Percentiles rank a stretch among this genome's conserved stretches.
These are phyloP conservation scores for Bolboschoenoplectus hybrid DNA, from an alignment of 202 grass and related monocot genomes.

Conservation along the genomic window DNA sequence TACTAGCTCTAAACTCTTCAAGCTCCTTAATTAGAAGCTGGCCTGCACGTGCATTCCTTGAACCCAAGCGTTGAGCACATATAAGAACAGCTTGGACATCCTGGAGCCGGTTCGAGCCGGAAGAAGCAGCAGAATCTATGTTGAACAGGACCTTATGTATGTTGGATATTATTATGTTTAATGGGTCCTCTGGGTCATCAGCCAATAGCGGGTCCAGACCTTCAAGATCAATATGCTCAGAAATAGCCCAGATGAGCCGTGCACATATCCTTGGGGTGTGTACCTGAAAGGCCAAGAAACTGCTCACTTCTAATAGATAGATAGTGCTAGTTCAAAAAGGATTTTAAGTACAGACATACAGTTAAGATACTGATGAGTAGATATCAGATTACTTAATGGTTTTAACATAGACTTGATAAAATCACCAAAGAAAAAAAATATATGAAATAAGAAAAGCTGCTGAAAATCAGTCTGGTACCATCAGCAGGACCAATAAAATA, in stretches of 20 bases:
- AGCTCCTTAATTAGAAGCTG: conserved; percentile 90
- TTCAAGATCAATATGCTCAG: conserved; percentile 97
- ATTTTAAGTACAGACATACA: not conserved
- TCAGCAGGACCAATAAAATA: not conserved
- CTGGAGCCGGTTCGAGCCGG: conserved; percentile 79
- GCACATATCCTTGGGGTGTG: conserved; percentile 84
- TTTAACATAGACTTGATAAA: conserved; percentile 4
- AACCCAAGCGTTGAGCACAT: conserved; percentile 79
- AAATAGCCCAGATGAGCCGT: conserved; percentile 89
- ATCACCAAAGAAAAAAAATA: not conserved
- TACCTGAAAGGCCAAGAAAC: conserved; percentile 52
- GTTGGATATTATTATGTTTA: conserved; percentile 97
- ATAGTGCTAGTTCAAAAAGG: not conserved
- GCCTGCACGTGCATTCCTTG: conserved; percentile 83
- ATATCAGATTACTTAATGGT: not conserved
- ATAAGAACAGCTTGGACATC: conserved; percentile 93
- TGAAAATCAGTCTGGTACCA: not conserved
- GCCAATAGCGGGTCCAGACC: conserved; percentile 96
- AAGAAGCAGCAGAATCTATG: conserved; percentile 69
- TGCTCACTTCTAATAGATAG: not conserved
- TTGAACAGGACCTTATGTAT: conserved; percentile 97
- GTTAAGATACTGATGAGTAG: not conserved
- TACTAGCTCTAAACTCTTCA: conserved; percentile 82
- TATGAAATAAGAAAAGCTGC: not conserved
- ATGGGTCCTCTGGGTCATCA: conserved; percentile 98